Percentiles rank a stretch among this genome's conserved stretches.
Evolutionary conservation across 177 flowering plant species (phyloP).

Genomic region (Tripterygium wilfordii): DNA sequence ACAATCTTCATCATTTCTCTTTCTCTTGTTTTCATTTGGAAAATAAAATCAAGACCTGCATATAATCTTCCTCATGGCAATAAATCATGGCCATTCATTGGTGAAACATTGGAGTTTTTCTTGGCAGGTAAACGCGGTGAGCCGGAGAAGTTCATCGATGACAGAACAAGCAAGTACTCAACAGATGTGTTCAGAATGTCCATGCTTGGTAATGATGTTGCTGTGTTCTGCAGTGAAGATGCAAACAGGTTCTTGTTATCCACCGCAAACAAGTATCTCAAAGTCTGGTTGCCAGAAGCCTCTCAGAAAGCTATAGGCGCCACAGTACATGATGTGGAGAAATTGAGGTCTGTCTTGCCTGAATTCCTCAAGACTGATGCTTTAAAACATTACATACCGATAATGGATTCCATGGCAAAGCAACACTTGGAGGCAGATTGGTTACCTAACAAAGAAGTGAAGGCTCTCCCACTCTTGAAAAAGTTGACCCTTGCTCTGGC

Average conservation of each 20-base stretch:
- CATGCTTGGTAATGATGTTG: conserved; percentile 3
- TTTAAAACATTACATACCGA: conserved; percentile 15
- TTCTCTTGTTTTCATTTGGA: too few relatives aligned
- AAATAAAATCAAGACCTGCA: too few relatives aligned
- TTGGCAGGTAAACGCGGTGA: not conserved
- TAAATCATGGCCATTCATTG: not conserved
- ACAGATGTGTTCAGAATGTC: conserved; percentile 4
- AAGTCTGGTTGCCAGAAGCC: conserved; percentile 5
- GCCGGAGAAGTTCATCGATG: conserved; percentile 8
- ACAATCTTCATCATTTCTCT: too few relatives aligned
- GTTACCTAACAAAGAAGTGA: conserved; percentile 15
- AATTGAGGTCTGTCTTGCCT: not conserved
- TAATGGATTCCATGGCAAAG: conserved; percentile 30
- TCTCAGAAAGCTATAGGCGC: conserved; percentile 1
- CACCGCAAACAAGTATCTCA: conserved; percentile 6
- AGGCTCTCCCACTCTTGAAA: conserved; percentile 16
- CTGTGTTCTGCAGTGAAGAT: conserved; percentile 1
- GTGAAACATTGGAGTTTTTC: conserved; percentile 2
- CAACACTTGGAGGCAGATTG: conserved; percentile 24
- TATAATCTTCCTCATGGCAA: too few relatives aligned
- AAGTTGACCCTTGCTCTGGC: conserved; percentile 27
- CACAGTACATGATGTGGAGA: too few relatives aligned
- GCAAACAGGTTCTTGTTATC: conserved; percentile 13
- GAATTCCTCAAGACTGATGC: conserved; percentile 29
- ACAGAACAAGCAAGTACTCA: conserved; percentile 3